Evolutionary conservation across 2,329 filamentous ascomycete species (phyloP).

Genomic region (Neurospora crassa): DNA sequence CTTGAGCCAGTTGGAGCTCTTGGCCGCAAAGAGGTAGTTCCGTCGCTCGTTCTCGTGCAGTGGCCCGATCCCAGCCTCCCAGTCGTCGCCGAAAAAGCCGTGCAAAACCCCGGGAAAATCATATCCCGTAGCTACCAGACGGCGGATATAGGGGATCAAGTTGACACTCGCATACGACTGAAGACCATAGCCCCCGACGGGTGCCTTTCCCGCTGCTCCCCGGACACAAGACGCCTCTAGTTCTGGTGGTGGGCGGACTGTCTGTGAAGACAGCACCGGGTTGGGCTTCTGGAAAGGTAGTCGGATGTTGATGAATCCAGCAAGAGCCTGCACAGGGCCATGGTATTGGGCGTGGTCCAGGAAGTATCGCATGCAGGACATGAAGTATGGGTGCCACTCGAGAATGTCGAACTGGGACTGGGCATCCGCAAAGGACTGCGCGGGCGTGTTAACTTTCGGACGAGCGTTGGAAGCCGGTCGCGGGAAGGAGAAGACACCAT

Average conservation of each 20-base stretch:
- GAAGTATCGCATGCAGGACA: constrained; percentile 85
- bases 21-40: constrained; percentile 92
- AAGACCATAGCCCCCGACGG: constrained; percentile 3
- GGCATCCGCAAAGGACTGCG: constrained; percentile 35
- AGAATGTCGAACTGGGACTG: constrained; percentile 71
- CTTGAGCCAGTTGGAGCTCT: constrained; percentile 79
- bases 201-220: constrained; percentile 12
- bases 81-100: constrained; percentile 95
- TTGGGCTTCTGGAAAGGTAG: constrained; percentile 69
- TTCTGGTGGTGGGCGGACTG: not conserved
- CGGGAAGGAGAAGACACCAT: not conserved
- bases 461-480: not conserved
- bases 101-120: constrained; percentile 81
- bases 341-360: constrained; percentile 84
- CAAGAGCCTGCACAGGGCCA: constrained; percentile 73
- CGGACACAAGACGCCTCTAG: not conserved
- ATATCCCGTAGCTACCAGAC: constrained; percentile 84
- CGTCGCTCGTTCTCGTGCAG: constrained; percentile 82
- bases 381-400: constrained; percentile 86
- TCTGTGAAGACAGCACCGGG: constrained; percentile 33
- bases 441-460: constrained; percentile 2
- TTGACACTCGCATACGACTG: constrained; percentile 37
- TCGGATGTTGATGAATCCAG: constrained; percentile 83
- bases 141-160: constrained; percentile 79
- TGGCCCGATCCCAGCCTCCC: constrained; percentile 67